phyloP scores from a whole-genome alignment of 2,329 filamentous ascomycete species.

The Colletotrichum tabaci region DNA sequence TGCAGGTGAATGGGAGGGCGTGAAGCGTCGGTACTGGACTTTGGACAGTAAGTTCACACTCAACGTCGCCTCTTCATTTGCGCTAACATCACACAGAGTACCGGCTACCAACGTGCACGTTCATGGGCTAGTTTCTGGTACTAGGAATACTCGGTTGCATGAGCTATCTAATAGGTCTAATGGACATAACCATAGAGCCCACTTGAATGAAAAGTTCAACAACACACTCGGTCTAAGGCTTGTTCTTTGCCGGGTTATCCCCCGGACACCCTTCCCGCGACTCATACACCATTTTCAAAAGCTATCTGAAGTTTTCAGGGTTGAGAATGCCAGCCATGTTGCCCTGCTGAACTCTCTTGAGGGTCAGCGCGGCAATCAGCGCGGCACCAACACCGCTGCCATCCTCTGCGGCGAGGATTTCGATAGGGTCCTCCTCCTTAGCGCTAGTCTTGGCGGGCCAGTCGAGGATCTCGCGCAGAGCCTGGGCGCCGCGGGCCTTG shows the following conservation, averaged over 20 bases:
- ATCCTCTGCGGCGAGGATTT: slow-evolving; percentile 92
- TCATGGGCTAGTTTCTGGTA: slow-evolving; percentile 70
- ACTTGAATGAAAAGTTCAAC: slow-evolving; percentile 39
- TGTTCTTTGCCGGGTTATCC: slow-evolving; percentile 35
- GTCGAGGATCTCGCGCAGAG: slow-evolving; percentile 94
- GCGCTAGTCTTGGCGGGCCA: slow-evolving; percentile 81
- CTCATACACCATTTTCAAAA: slow-evolving; percentile 14
- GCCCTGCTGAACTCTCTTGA: slow-evolving; percentile 75
- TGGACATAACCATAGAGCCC: slow-evolving; percentile 26
- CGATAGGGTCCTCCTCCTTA: slow-evolving; percentile 87
- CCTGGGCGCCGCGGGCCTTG: slow-evolving; percentile 90
- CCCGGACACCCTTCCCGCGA: slow-evolving; percentile 33
- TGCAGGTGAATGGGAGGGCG: slow-evolving; percentile 87
- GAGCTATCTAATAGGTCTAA: slow-evolving; percentile 34
- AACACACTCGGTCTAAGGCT: slow-evolving; percentile 45
- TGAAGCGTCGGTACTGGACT: slow-evolving; percentile 91
- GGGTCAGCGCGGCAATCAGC: slow-evolving; percentile 84
- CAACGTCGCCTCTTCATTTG: background rate
- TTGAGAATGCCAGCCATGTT: slow-evolving; percentile 76
- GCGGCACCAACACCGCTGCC: slow-evolving; percentile 97
- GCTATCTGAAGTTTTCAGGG: slow-evolving; percentile 72
- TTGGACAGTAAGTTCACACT: slow-evolving; percentile 72
- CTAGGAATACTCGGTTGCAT: slow-evolving; percentile 24
- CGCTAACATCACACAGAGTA: slow-evolving; percentile 68
- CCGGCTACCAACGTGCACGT: slow-evolving; percentile 80